Conservation (phyloP, 352 stramenopile genomes). For the Globisporangium nodosum region DNA sequence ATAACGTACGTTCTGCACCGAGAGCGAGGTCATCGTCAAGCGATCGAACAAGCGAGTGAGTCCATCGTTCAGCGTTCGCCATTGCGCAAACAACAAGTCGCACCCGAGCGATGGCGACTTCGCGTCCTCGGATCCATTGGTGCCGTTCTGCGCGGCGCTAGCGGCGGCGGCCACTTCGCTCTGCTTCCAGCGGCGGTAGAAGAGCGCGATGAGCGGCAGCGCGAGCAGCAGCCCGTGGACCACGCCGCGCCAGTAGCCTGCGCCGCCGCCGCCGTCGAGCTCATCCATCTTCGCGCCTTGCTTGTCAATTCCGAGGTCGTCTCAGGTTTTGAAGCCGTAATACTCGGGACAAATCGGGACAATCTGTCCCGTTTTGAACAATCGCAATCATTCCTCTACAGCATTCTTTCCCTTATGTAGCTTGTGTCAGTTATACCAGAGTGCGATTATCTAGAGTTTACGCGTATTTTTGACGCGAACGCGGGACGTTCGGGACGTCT, state of each 20-base stretch:
- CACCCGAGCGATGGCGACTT: constrained; percentile 40
- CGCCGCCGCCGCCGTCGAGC: background rate
- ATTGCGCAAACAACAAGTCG: constrained; percentile 14
- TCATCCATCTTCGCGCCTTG: background rate
- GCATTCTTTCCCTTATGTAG: too few relatives aligned
- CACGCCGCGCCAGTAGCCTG: constrained; percentile 42
- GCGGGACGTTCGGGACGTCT: background rate
- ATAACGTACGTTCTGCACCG: constrained; percentile 30
- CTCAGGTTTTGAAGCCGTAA: too few relatives aligned
- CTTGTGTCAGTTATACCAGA: too few relatives aligned
- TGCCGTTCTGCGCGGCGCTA: constrained; percentile 7
- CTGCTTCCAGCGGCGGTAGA: constrained; percentile 43
- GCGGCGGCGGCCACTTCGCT: background rate
- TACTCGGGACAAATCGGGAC: background rate
- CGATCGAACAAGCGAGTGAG: background rate
- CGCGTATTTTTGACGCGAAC: background rate
- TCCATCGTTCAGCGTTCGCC: background rate
- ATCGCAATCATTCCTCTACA: too few relatives aligned
- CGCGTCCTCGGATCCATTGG: constrained; percentile 4
- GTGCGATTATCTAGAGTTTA: too few relatives aligned
- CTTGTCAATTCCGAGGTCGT: background rate
- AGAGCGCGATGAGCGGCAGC: constrained; percentile 35
- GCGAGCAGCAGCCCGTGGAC: constrained; percentile 45
- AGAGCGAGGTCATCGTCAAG: background rate
- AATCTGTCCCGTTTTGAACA: background rate